phyloP scores from a whole-genome alignment of 108 stramenopile genomes.

The Pseudonitzschia multiseries region DNA sequence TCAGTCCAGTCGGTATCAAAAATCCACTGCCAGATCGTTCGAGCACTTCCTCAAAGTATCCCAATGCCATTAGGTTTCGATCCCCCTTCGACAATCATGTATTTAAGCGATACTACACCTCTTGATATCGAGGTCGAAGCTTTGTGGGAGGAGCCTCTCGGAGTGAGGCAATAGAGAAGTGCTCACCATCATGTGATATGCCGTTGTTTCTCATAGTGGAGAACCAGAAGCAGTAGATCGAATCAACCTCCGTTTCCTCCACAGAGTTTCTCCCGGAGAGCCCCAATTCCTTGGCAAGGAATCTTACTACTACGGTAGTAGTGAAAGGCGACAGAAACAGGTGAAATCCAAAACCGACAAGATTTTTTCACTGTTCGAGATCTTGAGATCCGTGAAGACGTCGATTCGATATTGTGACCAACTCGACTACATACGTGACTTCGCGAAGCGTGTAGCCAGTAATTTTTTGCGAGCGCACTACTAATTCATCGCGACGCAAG shows the following conservation, averaged over 20 bases:
- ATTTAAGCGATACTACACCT: constrained; percentile 1
- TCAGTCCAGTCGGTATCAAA: neutral
- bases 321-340: too few relatives aligned
- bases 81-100: constrained; percentile 1
- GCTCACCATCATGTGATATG: constrained; percentile 10
- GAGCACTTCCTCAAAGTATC: constrained; percentile 11
- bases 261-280: neutral
- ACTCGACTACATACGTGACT: too few relatives aligned
- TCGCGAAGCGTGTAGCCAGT: too few relatives aligned
- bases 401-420: too few relatives aligned
- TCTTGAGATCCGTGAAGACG: too few relatives aligned
- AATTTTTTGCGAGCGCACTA: too few relatives aligned
- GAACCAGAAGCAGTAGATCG: constrained; percentile 13
- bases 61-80: constrained; percentile 1
- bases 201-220: constrained; percentile 11
- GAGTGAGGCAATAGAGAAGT: constrained; percentile 4
- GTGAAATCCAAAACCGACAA: too few relatives aligned
- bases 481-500: too few relatives aligned
- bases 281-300: neutral
- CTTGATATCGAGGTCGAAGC: constrained; percentile 5
- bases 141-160: constrained; percentile 1
- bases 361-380: too few relatives aligned
- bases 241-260: constrained; percentile 13
- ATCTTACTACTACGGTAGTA: too few relatives aligned
- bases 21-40: neutral